Evolutionary conservation across 176 grass and related monocot genomes (phyloP).

Genomic region (Oryza australiensis): DNA sequence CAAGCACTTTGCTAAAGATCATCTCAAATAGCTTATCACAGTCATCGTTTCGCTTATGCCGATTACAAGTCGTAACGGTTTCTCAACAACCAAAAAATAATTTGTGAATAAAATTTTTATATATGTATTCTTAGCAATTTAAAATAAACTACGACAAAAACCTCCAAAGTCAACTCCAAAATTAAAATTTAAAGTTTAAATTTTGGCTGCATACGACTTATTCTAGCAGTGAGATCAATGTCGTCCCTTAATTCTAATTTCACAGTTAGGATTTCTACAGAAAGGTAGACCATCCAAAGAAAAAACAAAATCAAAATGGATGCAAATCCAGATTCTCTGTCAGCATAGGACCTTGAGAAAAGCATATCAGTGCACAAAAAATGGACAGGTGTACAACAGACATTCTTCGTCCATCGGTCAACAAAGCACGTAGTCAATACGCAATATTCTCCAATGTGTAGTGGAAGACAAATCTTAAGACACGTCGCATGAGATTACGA

Average conservation of each 20-base stretch:
- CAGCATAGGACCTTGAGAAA: neutral
- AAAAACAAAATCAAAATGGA: neutral
- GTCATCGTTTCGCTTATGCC: no score
- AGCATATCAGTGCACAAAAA: neutral
- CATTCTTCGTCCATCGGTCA: neutral
- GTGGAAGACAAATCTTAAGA: neutral
- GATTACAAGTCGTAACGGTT: no score
- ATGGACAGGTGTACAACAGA: neutral
- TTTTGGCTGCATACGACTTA: no score
- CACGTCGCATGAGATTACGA: constrained; percentile 23
- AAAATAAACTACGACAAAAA: no score
- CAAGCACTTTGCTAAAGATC: neutral
- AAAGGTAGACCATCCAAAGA: neutral
- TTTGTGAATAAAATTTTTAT: no score
- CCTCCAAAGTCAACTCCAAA: no score
- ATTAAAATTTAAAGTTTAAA: no score
- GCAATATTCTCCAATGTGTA: constrained; percentile 11
- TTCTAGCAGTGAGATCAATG: neutral
- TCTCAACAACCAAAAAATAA: no score
- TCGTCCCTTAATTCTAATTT: neutral
- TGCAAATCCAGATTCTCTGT: neutral
- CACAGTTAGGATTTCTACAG: neutral
- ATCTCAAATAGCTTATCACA: neutral
- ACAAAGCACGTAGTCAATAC: neutral
- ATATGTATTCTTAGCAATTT: no score